Evolutionary conservation across 108 stramenopile genomes (phyloP), one percentile per base, ranked within the genome.

Genomic region (Nitzschia palea): DNA sequence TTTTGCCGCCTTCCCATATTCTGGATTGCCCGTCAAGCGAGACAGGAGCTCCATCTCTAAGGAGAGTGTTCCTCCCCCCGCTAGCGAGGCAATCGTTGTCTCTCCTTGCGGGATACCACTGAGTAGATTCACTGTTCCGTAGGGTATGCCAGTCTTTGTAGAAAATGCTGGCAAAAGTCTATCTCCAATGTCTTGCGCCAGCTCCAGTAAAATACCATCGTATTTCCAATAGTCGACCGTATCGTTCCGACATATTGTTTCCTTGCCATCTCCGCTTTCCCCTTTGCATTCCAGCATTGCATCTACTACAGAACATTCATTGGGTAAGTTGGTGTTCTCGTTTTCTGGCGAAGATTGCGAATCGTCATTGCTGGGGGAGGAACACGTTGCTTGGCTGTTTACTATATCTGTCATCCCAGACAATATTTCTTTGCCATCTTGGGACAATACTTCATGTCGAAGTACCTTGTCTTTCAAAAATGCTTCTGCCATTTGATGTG

Each of bases 71-170:
- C 96, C 96, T 29, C 86, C 92, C 1, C 94, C 96, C 15, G 96
- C 96, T 28, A 95, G 81, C 15, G 85, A 88, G 1, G 96, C 89
- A 36, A 95, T 76, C 31, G 86, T 66, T 0, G 96, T 95, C 61
- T 97, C 96, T 29, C 85, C 87, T 27, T 37, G 25, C 4, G 96
- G 96, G 27, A 97, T 80, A 8, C 96, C 96, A 54, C 68, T 40
- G 5, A 90, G 29, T 23, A 98, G 62, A 72, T 94, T 94, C 33
- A 98, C 92, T 5, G 97, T 98, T 0, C 95, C 95, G 72, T 91
- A 98, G 8, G 97, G 97, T 50, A 98, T 96, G 9, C 93, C 91
- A 8, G 97, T 94, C 12, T 77, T 43, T 9, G 94, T 96, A n/a
- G 87, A 65, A 78, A 96, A 98, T 35, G 94, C 95, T 44, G 85